phyloP scores from a whole-genome alignment of 2,329 filamentous ascomycete genomes.

The Massarina eburnea region DNA sequence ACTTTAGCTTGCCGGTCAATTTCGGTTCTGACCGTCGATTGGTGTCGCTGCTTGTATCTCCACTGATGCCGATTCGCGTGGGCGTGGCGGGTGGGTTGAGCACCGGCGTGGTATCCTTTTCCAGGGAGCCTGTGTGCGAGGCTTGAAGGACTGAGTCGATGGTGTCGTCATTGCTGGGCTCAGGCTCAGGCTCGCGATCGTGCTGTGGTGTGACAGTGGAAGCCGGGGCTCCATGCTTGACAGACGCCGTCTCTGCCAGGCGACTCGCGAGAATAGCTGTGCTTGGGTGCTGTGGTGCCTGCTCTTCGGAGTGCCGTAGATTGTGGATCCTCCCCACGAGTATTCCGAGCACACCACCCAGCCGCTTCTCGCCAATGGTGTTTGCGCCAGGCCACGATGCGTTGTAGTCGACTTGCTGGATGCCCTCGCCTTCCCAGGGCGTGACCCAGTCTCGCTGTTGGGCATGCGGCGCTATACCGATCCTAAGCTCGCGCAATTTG shows the following conservation, averaged over 20 bases:
- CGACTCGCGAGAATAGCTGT: slow-evolving; percentile 16
- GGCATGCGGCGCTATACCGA: slow-evolving; percentile 67
- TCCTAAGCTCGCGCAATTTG: slow-evolving; percentile 68
- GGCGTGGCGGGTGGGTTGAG: slow-evolving; percentile 5
- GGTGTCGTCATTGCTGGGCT: slow-evolving; percentile 27
- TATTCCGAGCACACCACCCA: slow-evolving; percentile 70
- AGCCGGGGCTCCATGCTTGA: slow-evolving; percentile 21
- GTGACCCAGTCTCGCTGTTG: slow-evolving; percentile 58
- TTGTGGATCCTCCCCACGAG: slow-evolving; percentile 69
- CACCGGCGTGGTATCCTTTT: slow-evolving; percentile 1
- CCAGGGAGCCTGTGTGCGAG: not conserved
- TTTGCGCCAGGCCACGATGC: slow-evolving; percentile 55
- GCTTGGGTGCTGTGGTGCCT: slow-evolving; percentile 10
- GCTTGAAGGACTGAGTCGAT: slow-evolving; percentile 13
- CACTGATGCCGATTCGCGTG: slow-evolving; percentile 1
- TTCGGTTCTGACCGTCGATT: slow-evolving; percentile 35
- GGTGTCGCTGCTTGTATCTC: slow-evolving; percentile 1
- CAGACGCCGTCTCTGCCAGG: slow-evolving; percentile 15
- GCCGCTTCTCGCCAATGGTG: slow-evolving; percentile 60
- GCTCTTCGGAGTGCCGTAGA: slow-evolving; percentile 44
- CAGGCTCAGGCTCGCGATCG: slow-evolving; percentile 30
- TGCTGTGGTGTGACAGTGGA: slow-evolving; percentile 22
- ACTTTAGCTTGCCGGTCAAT: slow-evolving; percentile 60
- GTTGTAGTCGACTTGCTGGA: slow-evolving; percentile 65
- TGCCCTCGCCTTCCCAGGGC: slow-evolving; percentile 63